phyloP scores from a whole-genome alignment of 768 basidiomycete genomes.

The Pleurotus ostreatus region DNA sequence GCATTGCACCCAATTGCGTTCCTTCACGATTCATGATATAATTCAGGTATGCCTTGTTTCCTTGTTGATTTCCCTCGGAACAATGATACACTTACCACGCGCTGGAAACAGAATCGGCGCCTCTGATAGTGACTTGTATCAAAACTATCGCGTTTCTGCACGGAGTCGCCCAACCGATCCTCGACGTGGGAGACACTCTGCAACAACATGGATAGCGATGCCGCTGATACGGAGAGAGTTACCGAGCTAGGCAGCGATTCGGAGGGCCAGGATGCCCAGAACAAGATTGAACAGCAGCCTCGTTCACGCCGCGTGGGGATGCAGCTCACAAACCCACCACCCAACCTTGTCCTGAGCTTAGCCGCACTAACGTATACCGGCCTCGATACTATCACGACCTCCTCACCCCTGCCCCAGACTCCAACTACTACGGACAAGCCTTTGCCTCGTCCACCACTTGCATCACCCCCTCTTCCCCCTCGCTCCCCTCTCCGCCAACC shows the following conservation, averaged over 20 bases:
- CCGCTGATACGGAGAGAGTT: slow-evolving; percentile 1
- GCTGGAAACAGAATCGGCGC: not conserved
- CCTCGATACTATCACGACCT: slow-evolving; percentile 4
- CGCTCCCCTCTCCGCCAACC: slow-evolving; percentile 23
- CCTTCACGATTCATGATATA: not conserved
- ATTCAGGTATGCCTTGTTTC: not conserved
- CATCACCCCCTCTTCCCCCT: slow-evolving; percentile 17
- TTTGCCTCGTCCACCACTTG: not conserved
- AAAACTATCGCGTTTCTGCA: not conserved
- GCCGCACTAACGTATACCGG: slow-evolving; percentile 6
- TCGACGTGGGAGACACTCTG: not conserved
- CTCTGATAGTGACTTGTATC: not conserved
- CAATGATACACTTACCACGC: not conserved
- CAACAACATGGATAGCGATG: slow-evolving; percentile 5
- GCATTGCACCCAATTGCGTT: slow-evolving; percentile 5
- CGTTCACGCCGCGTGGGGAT: slow-evolving; percentile 9
- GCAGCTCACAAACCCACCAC: slow-evolving; percentile 5
- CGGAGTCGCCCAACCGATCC: not conserved
- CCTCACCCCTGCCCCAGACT: not conserved
- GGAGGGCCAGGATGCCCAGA: not conserved
- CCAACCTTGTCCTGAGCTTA: slow-evolving; percentile 5
- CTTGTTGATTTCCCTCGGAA: not conserved
- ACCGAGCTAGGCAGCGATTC: not conserved
- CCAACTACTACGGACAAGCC: slow-evolving; percentile 3
- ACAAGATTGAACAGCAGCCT: slow-evolving; percentile 7